A percentile compares a stretch with the other conserved stretches of the same genome.
Conservation (phyloP, 306 rosid species). For the Fragaria iinumae region DNA sequence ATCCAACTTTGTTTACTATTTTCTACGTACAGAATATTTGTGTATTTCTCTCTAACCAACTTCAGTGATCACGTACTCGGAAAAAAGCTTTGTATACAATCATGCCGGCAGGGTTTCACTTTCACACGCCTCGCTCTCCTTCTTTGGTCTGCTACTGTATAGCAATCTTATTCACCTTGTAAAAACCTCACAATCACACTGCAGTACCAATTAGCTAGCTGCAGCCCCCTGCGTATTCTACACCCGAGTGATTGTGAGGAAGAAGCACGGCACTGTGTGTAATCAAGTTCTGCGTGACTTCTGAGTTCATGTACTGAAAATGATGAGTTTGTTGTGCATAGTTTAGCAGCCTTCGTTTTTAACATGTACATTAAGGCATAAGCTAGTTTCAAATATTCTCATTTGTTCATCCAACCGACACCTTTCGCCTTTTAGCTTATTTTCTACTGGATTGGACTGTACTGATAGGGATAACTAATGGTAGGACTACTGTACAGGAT, state of each 20-base stretch:
- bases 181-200: conserved; percentile 9
- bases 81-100: neutral
- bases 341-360: no score
- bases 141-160: conserved; percentile 19
- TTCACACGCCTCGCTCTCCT: conserved; percentile 31
- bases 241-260: neutral
- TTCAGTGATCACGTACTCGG: conserved; percentile 30
- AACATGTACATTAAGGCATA: neutral
- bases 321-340: neutral
- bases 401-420: neutral
- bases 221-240: neutral
- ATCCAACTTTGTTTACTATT: conserved; percentile 57
- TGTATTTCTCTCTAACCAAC: conserved; percentile 53
- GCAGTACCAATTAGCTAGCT: neutral
- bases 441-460: neutral
- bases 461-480: neutral
- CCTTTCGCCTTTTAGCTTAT: neutral
- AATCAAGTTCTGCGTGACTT: neutral
- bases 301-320: neutral
- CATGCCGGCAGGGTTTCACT: conserved; percentile 46
- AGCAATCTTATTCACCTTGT: conserved; percentile 6
- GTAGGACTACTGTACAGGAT: neutral
- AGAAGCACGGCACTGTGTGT: neutral
- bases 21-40: conserved; percentile 65
- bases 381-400: neutral